phyloP scores from a whole-genome alignment of 805 yeast genomes.

The Cyberlindnera mycetangii region DNA sequence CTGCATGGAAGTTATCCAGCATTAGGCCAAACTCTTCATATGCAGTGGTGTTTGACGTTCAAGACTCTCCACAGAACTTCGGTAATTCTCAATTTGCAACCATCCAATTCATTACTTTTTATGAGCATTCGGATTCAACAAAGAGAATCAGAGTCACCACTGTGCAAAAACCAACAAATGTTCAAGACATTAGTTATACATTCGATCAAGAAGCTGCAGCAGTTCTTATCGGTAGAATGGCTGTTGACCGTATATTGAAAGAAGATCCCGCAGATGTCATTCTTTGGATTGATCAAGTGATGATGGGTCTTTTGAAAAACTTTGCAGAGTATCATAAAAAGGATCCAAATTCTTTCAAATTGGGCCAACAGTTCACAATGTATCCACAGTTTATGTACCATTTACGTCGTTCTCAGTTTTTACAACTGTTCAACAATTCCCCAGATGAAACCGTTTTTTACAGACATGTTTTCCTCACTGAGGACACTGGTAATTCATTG shows the following conservation, averaged over 20 bases:
- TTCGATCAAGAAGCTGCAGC: slow-evolving; percentile 98
- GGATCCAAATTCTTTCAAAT: slow-evolving; percentile 75
- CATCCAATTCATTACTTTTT: slow-evolving; percentile 56
- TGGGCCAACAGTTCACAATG: slow-evolving; percentile 78
- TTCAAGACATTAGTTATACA: slow-evolving; percentile 40
- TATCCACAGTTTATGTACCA: slow-evolving; percentile 96
- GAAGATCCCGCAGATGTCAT: slow-evolving; percentile 92
- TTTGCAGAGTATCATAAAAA: slow-evolving; percentile 92
- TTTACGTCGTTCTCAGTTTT: slow-evolving; percentile 91
- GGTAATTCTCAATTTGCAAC: slow-evolving; percentile 25
- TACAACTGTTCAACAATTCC: slow-evolving; percentile 95
- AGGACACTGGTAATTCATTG: slow-evolving; percentile 88
- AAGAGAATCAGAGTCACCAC: slow-evolving; percentile 62
- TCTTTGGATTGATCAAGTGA: slow-evolving; percentile 91
- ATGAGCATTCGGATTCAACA: slow-evolving; percentile 60
- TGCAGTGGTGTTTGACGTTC: slow-evolving; percentile 54
- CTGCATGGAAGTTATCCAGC: slow-evolving; percentile 58
- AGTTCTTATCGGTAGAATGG: slow-evolving; percentile 86
- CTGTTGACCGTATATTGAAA: slow-evolving; percentile 75
- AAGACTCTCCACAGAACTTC: slow-evolving; percentile 19
- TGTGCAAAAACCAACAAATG: slow-evolving; percentile 42
- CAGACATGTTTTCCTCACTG: slow-evolving; percentile 87
- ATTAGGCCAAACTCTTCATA: slow-evolving; percentile 57
- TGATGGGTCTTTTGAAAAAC: slow-evolving; percentile 85
- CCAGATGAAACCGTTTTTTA: slow-evolving; percentile 99